phyloP scores from a whole-genome alignment of 139 green algal genomes.

The Axilococcus clingmanii region DNA sequence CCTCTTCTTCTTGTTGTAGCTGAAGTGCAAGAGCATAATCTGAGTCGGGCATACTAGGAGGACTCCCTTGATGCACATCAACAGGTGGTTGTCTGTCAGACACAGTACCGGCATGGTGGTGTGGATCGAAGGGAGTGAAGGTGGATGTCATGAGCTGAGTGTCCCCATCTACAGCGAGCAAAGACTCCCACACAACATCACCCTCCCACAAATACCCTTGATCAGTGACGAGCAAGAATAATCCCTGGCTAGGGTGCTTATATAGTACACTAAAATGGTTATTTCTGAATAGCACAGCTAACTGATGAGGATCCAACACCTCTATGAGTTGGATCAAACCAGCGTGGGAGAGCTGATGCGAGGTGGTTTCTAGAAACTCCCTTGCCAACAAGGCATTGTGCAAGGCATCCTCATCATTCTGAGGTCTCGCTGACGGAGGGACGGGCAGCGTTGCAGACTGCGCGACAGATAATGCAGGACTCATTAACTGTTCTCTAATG shows the following conservation, averaged over 20 bases:
- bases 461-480: too few relatives aligned
- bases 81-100: constrained; percentile 3
- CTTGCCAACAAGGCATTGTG: constrained; percentile 20
- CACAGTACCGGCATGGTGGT: constrained; percentile 14
- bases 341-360: constrained; percentile 73
- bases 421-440: too few relatives aligned
- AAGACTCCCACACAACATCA: constrained; percentile 86
- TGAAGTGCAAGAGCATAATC: constrained; percentile 77
- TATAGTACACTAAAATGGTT: constrained; percentile 91
- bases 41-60: constrained; percentile 10
- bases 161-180: constrained; percentile 58
- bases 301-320: constrained; percentile 49
- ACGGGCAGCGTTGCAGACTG: too few relatives aligned
- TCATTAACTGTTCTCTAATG: too few relatives aligned
- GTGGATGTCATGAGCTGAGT: constrained; percentile 48
- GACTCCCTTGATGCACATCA: constrained; percentile 13
- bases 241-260: constrained; percentile 44
- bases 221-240: constrained; percentile 91
- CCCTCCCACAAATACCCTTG: constrained; percentile 58
- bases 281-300: constrained; percentile 88
- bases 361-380: constrained; percentile 68
- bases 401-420: constrained; percentile 4
- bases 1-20: constrained; percentile 63
- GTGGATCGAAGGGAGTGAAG: constrained; percentile 23
- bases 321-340: constrained; percentile 52